phyloP scores from a whole-genome alignment of 257 asterid genomes.

The Pogostemon cablin region DNA sequence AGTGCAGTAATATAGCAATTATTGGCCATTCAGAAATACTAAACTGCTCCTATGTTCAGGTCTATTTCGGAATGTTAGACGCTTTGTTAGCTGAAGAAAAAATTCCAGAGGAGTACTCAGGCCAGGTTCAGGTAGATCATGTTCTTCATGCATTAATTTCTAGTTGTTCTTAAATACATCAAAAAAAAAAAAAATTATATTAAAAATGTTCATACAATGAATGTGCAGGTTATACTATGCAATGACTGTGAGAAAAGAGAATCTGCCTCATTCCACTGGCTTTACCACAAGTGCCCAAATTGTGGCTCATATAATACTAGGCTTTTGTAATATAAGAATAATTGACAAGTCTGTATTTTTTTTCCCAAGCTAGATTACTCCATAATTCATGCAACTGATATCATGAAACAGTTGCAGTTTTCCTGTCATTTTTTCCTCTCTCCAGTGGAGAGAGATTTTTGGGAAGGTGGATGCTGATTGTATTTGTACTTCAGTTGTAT shows the following conservation, averaged over 20 bases:
- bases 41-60: constrained; percentile 47
- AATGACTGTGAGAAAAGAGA: constrained; percentile 85
- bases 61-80: constrained; percentile 76
- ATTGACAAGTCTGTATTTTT: constrained; percentile 26
- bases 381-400: constrained; percentile 26
- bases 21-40: too few species aligned
- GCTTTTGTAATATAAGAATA: constrained; percentile 48
- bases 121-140: constrained; percentile 64
- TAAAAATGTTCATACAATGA: constrained; percentile 21
- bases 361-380: constrained; percentile 22
- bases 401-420: constrained; percentile 20
- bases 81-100: constrained; percentile 76
- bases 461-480: constrained; percentile 28
- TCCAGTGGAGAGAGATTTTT: constrained; percentile 25
- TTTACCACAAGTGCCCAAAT: constrained; percentile 76
- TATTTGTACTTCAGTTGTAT: constrained; percentile 22
- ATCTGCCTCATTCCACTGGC: constrained; percentile 74
- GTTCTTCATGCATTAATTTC: constrained; percentile 19
- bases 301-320: constrained; percentile 89
- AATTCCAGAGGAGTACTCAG: constrained; percentile 79
- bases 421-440: constrained; percentile 35
- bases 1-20: neutral
- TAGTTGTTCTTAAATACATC: constrained; percentile 23
- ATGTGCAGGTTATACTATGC: constrained; percentile 76
- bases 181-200: neutral